Evolutionary conservation across 75 land plant genomes (phyloP).

Genomic region (Ceratopteris richardii): DNA sequence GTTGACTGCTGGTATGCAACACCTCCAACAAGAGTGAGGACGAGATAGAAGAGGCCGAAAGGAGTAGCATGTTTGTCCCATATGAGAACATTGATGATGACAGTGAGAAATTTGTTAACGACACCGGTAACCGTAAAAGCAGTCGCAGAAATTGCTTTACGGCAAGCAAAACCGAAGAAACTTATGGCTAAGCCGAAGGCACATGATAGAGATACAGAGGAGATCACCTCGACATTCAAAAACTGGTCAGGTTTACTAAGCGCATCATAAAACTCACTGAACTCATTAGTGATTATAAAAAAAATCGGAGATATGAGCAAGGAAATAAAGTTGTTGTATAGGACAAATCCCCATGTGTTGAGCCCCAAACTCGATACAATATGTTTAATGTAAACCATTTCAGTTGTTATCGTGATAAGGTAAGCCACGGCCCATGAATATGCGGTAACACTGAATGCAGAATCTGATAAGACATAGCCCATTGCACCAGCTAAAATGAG

Average conservation of each 20-base stretch:
- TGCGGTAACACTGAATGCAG: constrained; percentile 58
- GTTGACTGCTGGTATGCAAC: constrained; percentile 80
- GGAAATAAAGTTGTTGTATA: constrained; percentile 80
- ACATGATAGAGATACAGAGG: constrained; percentile 68
- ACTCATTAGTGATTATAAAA: constrained; percentile 78
- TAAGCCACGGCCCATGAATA: constrained; percentile 90
- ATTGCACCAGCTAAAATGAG: constrained; percentile 66
- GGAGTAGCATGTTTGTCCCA: constrained; percentile 85
- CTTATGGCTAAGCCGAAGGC: constrained; percentile 67
- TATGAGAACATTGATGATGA: constrained; percentile 76
- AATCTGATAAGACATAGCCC: constrained; percentile 82
- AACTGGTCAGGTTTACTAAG: constrained; percentile 13
- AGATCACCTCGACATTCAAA: constrained; percentile 22
- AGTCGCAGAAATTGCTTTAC: constrained; percentile 77
- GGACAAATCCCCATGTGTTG: constrained; percentile 92
- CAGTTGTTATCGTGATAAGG: constrained; percentile 71
- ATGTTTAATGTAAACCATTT: constrained; percentile 94
- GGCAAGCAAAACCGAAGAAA: constrained; percentile 73
- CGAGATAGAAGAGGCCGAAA: constrained; percentile 58
- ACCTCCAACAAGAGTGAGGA: constrained; percentile 67
- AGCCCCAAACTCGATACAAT: constrained; percentile 81
- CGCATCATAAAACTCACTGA: constrained; percentile 36
- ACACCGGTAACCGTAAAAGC: constrained; percentile 94
- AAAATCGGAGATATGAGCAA: constrained; percentile 76
- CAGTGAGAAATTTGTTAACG: constrained; percentile 86